phyloP scores from a whole-genome alignment of 2,329 filamentous ascomycete species.

The Cadophora sp. region DNA sequence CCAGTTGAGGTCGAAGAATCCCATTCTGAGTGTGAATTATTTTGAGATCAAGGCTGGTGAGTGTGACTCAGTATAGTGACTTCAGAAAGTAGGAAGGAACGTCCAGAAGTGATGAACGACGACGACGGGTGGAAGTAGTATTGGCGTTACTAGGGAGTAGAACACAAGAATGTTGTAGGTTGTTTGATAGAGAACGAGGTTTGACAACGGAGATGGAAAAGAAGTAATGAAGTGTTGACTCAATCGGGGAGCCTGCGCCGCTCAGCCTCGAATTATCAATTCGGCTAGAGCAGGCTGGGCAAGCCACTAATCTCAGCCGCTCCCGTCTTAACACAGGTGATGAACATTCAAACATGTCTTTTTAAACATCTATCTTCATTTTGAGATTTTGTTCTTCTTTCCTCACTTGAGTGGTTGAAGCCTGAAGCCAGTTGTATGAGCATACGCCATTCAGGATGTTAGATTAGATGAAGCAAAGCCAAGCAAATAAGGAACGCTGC shows the following conservation, averaged over 20 bases:
- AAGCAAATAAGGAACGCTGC: background rate
- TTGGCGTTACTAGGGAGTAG: background rate
- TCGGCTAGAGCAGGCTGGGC: background rate
- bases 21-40: background rate
- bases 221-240: background rate
- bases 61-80: too few relatives aligned
- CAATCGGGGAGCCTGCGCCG: background rate
- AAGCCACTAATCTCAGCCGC: constrained; percentile 12
- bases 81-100: background rate
- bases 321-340: background rate
- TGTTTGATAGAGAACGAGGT: background rate
- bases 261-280: background rate
- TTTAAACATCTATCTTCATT: background rate
- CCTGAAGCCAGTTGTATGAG: too few relatives aligned
- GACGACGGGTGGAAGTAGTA: too few relatives aligned
- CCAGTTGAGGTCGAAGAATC: background rate
- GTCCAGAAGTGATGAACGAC: background rate
- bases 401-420: background rate
- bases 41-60: background rate
- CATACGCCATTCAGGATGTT: too few relatives aligned
- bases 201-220: background rate
- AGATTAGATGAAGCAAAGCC: background rate
- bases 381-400: background rate
- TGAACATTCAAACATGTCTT: background rate
- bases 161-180: background rate